These are phyloP conservation scores for Hirsutella rhossiliensis DNA, from an alignment of 2,329 filamentous ascomycete genomes.

Conservation along the genomic window DNA sequence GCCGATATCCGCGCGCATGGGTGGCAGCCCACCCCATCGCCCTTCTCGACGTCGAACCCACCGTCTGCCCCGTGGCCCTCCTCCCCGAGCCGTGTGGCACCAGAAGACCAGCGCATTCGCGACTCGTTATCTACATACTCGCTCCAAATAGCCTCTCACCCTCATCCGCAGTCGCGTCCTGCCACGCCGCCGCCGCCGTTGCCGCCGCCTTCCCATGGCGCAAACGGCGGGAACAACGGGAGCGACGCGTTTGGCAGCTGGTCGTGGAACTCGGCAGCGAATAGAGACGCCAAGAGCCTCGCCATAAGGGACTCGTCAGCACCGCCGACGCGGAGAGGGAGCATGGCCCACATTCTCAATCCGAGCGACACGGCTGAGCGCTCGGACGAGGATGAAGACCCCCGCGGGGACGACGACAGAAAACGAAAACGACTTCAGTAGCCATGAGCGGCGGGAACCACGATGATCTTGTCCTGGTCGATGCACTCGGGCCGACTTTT, in stretches of 20 bases:
- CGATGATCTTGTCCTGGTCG: no score
- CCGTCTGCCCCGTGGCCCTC: constrained; percentile 40
- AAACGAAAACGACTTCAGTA: constrained; percentile 50
- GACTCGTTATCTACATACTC: constrained; percentile 47
- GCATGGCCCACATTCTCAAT: constrained; percentile 53
- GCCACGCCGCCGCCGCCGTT: constrained; percentile 40
- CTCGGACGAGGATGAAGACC: constrained; percentile 43
- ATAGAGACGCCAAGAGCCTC: constrained; percentile 37
- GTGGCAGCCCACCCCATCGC: constrained; percentile 55
- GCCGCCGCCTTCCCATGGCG: constrained; percentile 27
- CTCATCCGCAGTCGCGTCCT: constrained; percentile 40
- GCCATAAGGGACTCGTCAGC: constrained; percentile 41
- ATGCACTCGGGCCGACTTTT: no score
- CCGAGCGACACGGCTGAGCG: constrained; percentile 44
- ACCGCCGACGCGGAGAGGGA: constrained; percentile 43
- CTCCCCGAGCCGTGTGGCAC: constrained; percentile 36
- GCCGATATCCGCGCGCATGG: constrained; percentile 88
- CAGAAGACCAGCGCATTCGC: constrained; percentile 42
- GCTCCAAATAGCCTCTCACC: constrained; percentile 30
- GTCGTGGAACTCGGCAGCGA: constrained; percentile 40
- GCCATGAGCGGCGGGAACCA: no score
- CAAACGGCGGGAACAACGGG: constrained; percentile 27
- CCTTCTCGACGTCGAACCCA: constrained; percentile 47
- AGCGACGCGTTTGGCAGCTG: constrained; percentile 39
- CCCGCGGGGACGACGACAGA: constrained; percentile 43